Percentiles rank a stretch among this genome's conserved stretches.
phyloP scores from a whole-genome alignment of 129 eudicot genomes.

The Sambucus nigra region DNA sequence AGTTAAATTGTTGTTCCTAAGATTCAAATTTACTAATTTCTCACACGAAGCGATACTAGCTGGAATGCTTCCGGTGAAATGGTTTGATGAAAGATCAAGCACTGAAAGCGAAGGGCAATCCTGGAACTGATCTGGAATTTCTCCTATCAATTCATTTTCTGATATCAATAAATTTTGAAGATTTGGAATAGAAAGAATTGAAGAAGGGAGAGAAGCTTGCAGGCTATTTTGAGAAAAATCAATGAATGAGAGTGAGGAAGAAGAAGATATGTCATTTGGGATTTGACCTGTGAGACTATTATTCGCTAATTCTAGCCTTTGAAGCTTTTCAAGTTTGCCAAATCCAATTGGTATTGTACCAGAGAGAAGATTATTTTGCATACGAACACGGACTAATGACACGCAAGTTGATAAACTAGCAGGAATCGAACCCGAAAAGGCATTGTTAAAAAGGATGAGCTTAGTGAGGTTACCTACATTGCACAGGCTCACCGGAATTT shows the following conservation, averaged over 20 bases:
- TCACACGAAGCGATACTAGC: slow-evolving; percentile 71
- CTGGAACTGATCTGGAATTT: slow-evolving; percentile 80
- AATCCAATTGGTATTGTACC: slow-evolving; percentile 76
- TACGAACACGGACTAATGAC: slow-evolving; percentile 68
- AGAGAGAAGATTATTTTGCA: slow-evolving; percentile 64
- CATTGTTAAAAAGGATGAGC: slow-evolving; percentile 65
- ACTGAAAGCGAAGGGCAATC: slow-evolving; percentile 72
- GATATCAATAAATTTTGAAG: slow-evolving; percentile 66
- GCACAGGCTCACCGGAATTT: slow-evolving; percentile 53
- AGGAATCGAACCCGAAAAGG: slow-evolving; percentile 62
- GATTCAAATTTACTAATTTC: slow-evolving; percentile 52
- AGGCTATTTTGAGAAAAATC: slow-evolving; percentile 64
- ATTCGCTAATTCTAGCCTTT: slow-evolving; percentile 70
- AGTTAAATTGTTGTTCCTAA: slow-evolving; percentile 42
- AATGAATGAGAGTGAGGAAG: slow-evolving; percentile 67
- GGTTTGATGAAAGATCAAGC: slow-evolving; percentile 82
- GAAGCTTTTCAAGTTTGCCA: slow-evolving; percentile 59
- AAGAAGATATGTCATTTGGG: slow-evolving; percentile 53
- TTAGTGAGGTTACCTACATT: slow-evolving; percentile 67
- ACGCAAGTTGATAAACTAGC: slow-evolving; percentile 38
- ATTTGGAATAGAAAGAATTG: slow-evolving; percentile 57
- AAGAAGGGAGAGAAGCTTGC: slow-evolving; percentile 57
- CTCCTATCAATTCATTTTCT: slow-evolving; percentile 46
- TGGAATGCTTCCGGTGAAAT: slow-evolving; percentile 59
- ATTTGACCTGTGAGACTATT: slow-evolving; percentile 74